phyloP scores from a whole-genome alignment of 371 early-diverging fungal genomes.

The Mycotypha africana region DNA sequence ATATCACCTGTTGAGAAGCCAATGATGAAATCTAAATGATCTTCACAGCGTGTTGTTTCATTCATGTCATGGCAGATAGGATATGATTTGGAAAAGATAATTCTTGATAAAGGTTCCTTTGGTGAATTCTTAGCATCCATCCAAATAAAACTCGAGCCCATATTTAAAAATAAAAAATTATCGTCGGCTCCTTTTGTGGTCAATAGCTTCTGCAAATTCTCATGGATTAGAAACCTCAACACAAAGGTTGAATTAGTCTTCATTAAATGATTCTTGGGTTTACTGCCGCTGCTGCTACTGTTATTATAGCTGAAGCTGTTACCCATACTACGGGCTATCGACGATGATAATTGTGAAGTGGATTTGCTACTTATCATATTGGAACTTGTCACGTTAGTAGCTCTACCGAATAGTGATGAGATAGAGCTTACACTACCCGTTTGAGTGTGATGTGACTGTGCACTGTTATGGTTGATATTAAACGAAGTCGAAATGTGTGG shows the following conservation, averaged over 20 bases:
- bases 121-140: conserved; percentile 55
- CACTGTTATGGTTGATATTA: background rate
- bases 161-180: conserved; percentile 43
- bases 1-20: conserved; percentile 81
- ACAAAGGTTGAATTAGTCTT: conserved; percentile 78
- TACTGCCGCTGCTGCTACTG: conserved; percentile 24
- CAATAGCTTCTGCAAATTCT: conserved; percentile 71
- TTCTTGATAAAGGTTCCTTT: conserved; percentile 70
- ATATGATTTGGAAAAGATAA: conserved; percentile 73
- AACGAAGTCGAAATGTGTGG: background rate
- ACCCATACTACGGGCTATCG: conserved; percentile 7
- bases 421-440: conserved; percentile 23
- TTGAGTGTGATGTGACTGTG: background rate
- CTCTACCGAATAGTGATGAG: conserved; percentile 21
- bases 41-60: conserved; percentile 54
- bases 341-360: conserved; percentile 15
- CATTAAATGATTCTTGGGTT: conserved; percentile 55
- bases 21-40: conserved; percentile 66
- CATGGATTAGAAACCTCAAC: conserved; percentile 69
- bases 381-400: conserved; percentile 2
- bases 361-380: conserved; percentile 5
- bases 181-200: conserved; percentile 50
- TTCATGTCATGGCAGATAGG: conserved; percentile 90
- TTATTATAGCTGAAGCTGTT: conserved; percentile 1
- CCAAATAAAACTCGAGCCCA: conserved; percentile 71